Evolutionary conservation across 2,329 filamentous ascomycete species (phyloP), one percentile per base, ranked within the genome.

Genomic region (Daldinia sp.): DNA sequence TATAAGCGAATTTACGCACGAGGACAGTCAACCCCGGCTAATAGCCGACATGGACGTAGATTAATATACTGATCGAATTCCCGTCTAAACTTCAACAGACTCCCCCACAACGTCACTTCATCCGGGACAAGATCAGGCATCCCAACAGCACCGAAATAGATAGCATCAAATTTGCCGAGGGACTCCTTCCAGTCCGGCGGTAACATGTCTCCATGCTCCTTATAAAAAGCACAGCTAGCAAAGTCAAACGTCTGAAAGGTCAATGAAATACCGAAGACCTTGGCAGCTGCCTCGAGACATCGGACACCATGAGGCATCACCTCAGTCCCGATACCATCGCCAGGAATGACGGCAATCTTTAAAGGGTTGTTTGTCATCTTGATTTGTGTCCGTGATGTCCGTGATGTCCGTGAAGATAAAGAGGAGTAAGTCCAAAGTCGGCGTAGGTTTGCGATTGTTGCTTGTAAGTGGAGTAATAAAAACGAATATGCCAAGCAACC

Each of bases 41-140:
- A 82, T 29, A 89, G 80, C 9, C 84, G 83, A 1, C 86, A 88
- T 0, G 88, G 89, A 0, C 89, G 82, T 0, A 91, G 82, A 66
- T 90, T 91, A 66, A 89, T 83, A 70, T 90, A 91, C 70, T 90
- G 87, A 63, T 90, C 87, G 45, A 91, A 81, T 34, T 86, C 82
- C 52, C 89, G 86, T 34, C 89, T 84, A 70, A 91, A 90, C 15
- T 87, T 87, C 6, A 91, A 78, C 43, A 90, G 84, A 29, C 89
- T 82, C 6, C 83, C 83, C 89, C 89, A 91, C 1, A 91, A 83
- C 0, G 85, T 86, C 60, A 90, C 84, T 64, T 90, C 85, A 66
- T 91, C 88, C 0, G 88, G 87, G 0, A 90, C 86, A 9, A 73
- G 67, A 47, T 77, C 75, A 0, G 80, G 80, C 75, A 81, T 77